These are phyloP conservation scores for Astrocystis sublimbata DNA, from an alignment of 495 filamentous ascomycete genomes.

Conservation along the genomic window DNA sequence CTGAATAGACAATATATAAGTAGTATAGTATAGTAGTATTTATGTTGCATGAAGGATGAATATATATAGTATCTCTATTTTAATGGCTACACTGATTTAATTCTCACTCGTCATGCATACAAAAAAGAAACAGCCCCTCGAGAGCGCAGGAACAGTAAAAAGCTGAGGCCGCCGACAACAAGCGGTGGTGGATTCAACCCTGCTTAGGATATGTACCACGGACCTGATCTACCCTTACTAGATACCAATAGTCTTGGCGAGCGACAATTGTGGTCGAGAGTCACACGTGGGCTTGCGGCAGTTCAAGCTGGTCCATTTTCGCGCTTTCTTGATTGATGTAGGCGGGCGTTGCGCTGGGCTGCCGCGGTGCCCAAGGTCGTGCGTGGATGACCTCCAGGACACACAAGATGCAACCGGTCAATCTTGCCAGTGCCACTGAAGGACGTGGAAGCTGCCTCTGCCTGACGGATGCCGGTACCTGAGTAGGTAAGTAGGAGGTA, in stretches of 20 bases:
- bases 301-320: constrained; percentile 6
- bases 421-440: constrained; percentile 14
- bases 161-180: background rate
- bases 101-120: too few species aligned
- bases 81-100: too few species aligned
- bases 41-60: too few species aligned
- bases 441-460: background rate
- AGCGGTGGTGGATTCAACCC: background rate
- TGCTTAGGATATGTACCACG: background rate
- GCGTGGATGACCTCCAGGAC: constrained; percentile 3
- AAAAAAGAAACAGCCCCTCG: too few species aligned
- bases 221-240: constrained; percentile 2
- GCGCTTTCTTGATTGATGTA: background rate
- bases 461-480: background rate
- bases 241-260: constrained; percentile 11
- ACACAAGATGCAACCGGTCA: constrained; percentile 11
- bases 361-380: constrained; percentile 5
- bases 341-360: constrained; percentile 4
- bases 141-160: too few species aligned
- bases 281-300: constrained; percentile 11
- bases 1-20: too few species aligned
- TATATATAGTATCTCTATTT: too few species aligned
- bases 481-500: background rate
- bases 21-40: too few species aligned
- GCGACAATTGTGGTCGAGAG: background rate